Conservation (phyloP, 495 filamentous ascomycete species). For the Hypoxylon crocopeplum region DNA sequence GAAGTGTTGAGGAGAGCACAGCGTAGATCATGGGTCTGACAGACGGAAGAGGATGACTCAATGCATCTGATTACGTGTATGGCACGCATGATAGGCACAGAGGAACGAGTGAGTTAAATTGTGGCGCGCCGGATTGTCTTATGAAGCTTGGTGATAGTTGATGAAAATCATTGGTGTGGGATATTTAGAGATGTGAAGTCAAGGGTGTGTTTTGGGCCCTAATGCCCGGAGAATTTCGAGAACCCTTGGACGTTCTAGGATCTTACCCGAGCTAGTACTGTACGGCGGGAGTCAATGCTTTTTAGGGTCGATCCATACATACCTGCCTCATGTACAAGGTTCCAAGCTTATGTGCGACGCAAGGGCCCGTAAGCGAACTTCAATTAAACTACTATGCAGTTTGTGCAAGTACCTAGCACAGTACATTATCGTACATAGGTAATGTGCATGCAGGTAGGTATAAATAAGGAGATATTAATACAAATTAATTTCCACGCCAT, state of each 20-base stretch:
- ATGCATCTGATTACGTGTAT: constrained; percentile 11
- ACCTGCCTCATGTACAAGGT: too few species aligned
- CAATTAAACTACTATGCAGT: too few species aligned
- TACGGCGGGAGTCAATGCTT: constrained; percentile 28
- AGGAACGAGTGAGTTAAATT: constrained; percentile 1
- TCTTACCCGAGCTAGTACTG: constrained; percentile 13
- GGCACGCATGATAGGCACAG: constrained; percentile 3
- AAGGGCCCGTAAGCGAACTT: constrained; percentile 8
- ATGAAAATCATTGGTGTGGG: constrained; percentile 24
- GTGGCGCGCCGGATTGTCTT: neutral
- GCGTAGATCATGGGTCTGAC: neutral
- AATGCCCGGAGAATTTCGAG: constrained; percentile 22
- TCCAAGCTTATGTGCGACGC: too few species aligned
- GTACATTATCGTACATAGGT: neutral
- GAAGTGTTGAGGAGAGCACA: neutral
- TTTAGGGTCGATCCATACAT: neutral
- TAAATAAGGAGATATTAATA: too few species aligned
- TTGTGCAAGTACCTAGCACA: too few species aligned
- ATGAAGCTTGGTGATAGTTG: neutral
- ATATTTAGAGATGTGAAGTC: constrained; percentile 19
- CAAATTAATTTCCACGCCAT: neutral
- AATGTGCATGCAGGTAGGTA: neutral
- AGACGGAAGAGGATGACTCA: constrained; percentile 7
- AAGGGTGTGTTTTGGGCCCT: constrained; percentile 18
- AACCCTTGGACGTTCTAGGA: neutral